Conservation (phyloP, 345 rosid genomes). For the Garcia nutans region DNA sequence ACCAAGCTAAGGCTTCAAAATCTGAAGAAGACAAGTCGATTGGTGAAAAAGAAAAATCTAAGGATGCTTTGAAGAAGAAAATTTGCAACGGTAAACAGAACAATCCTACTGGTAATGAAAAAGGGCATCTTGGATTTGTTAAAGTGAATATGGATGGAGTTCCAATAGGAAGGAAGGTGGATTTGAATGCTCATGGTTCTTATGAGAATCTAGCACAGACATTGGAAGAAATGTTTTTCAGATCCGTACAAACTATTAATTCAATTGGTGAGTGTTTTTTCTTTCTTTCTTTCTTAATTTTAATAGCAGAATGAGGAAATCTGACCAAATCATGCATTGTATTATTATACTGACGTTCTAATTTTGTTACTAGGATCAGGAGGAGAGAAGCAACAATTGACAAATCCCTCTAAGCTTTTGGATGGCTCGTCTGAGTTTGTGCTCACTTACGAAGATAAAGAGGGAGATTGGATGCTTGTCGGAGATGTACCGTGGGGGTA, state of each 20-base stretch:
- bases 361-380: slow-evolving; percentile 19
- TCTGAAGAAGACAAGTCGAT: slow-evolving; percentile 49
- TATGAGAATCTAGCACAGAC: slow-evolving; percentile 23
- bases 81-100: slow-evolving; percentile 26
- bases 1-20: slow-evolving; percentile 31
- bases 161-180: slow-evolving; percentile 65
- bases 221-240: slow-evolving; percentile 33
- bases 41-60: slow-evolving; percentile 48
- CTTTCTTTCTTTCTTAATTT: background rate
- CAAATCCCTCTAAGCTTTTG: slow-evolving; percentile 33
- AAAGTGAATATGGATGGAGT: slow-evolving; percentile 73
- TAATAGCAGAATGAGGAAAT: no score
- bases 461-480: slow-evolving; percentile 67
- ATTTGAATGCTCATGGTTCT: slow-evolving; percentile 44
- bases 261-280: slow-evolving; percentile 13
- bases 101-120: slow-evolving; percentile 34
- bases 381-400: slow-evolving; percentile 31
- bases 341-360: background rate
- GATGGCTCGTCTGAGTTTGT: slow-evolving; percentile 36
- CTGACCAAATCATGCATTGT: background rate
- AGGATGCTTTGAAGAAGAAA: slow-evolving; percentile 53
- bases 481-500: slow-evolving; percentile 74
- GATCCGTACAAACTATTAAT: slow-evolving; percentile 5
- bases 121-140: slow-evolving; percentile 48
- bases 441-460: slow-evolving; percentile 59